phyloP scores from a whole-genome alignment of 1,284 basidiomycete species.

The Rhizoctonia solani region DNA sequence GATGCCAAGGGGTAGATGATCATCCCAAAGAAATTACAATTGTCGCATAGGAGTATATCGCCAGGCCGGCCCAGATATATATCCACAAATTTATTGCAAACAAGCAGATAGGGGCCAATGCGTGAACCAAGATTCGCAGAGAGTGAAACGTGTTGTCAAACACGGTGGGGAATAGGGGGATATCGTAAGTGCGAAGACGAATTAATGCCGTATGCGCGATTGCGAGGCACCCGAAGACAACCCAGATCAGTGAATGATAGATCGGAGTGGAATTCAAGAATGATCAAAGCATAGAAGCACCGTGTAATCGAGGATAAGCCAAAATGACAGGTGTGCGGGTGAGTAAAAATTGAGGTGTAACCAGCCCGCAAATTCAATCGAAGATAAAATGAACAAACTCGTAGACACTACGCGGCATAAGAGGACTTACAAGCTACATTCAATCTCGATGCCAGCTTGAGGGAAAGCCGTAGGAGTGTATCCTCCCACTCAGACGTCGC shows the following conservation, averaged over 20 bases:
- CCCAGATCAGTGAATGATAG: too few species aligned
- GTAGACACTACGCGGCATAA: not conserved
- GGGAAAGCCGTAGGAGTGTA: slow-evolving; percentile 75
- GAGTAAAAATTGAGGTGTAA: too few species aligned
- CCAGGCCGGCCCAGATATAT: not conserved
- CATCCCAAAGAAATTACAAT: too few species aligned
- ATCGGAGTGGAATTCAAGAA: too few species aligned
- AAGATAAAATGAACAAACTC: too few species aligned
- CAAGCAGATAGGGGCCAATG: not conserved
- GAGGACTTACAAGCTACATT: slow-evolving; percentile 26
- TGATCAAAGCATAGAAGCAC: too few species aligned
- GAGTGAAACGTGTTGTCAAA: not conserved
- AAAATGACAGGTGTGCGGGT: too few species aligned
- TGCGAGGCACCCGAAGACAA: too few species aligned
- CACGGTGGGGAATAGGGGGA: not conserved
- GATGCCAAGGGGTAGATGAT: too few species aligned
- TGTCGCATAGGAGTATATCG: not conserved
- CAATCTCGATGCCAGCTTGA: slow-evolving; percentile 70
- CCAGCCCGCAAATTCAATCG: too few species aligned
- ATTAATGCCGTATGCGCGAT: not conserved
- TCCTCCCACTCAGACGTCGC: slow-evolving; percentile 83
- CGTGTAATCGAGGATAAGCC: too few species aligned
- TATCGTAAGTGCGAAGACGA: not conserved
- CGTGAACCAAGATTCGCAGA: not conserved
- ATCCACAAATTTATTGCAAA: not conserved